A percentile compares a stretch with the other conserved stretches of the same genome.
These are phyloP conservation scores for Beverwykella pulmonaria DNA, from an alignment of 495 filamentous ascomycete genomes.

Conservation along the genomic window DNA sequence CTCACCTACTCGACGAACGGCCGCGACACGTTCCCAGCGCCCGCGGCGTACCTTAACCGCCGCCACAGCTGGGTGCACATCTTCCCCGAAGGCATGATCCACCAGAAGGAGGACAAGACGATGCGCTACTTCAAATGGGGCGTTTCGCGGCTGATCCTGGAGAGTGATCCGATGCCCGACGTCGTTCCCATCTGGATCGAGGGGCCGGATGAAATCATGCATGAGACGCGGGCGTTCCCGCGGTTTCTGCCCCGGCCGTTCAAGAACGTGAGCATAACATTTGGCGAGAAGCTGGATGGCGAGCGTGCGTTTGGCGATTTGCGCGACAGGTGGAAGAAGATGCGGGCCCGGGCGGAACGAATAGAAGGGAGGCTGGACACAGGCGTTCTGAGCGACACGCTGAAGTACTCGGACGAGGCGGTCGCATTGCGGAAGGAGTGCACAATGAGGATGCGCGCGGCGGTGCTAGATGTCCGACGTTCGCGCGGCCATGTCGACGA, in stretches of 20 bases:
- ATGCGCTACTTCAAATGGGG: conserved; percentile 99
- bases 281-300: conserved; percentile 67
- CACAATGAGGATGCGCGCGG: conserved; percentile 71
- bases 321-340: conserved; percentile 65
- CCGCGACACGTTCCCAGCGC: conserved; percentile 59
- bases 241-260: conserved; percentile 76
- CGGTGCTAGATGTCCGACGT: conserved; percentile 75
- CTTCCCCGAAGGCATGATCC: conserved; percentile 91
- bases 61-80: conserved; percentile 84
- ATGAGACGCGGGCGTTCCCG: conserved; percentile 75
- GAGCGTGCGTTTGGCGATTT: conserved; percentile 67
- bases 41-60: conserved; percentile 56
- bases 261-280: conserved; percentile 71
- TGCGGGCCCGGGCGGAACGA: conserved; percentile 53
- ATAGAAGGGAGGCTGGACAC: conserved; percentile 46
- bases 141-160: conserved; percentile 82
- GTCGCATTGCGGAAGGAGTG: conserved; percentile 79
- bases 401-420: conserved; percentile 73
- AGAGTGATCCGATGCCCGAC: conserved; percentile 77
- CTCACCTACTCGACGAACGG: conserved; percentile 68
- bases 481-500: conserved; percentile 75
- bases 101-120: conserved; percentile 75
- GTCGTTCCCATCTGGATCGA: conserved; percentile 94
- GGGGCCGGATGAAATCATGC: conserved; percentile 82
- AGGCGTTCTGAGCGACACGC: conserved; percentile 67